phyloP scores from a whole-genome alignment of 2,329 filamentous ascomycete species.

The Ceratocystis huliohia region DNA sequence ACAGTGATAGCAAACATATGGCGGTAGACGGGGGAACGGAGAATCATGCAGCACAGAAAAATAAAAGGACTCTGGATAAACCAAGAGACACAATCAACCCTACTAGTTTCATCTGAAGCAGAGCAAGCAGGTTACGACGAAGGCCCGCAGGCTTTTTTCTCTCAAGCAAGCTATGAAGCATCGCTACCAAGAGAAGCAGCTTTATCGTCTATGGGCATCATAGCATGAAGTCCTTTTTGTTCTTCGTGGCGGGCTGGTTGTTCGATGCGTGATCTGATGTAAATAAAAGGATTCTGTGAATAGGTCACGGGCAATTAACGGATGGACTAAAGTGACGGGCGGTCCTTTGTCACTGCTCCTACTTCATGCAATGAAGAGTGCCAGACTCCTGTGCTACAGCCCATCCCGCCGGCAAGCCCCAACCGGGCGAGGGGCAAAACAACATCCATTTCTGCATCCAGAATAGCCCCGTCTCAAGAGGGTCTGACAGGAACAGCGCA shows the following conservation, averaged over 20 bases:
- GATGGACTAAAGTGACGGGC: too few species aligned
- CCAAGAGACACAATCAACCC: not conserved
- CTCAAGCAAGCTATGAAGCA: too few species aligned
- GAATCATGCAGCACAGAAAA: not conserved
- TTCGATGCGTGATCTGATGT: too few species aligned
- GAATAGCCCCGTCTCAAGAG: not conserved
- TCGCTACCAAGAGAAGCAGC: too few species aligned
- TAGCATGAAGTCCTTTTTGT: too few species aligned
- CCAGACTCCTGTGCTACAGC: not conserved
- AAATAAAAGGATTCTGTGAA: too few species aligned
- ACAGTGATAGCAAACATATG: not conserved
- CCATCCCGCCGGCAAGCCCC: not conserved
- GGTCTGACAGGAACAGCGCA: not conserved
- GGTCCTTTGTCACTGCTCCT: not conserved
- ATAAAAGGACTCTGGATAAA: not conserved
- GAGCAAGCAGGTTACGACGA: not conserved
- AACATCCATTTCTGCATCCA: not conserved
- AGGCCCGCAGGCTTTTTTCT: not conserved
- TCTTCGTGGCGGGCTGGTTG: too few species aligned
- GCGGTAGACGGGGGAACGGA: not conserved
- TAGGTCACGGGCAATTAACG: not conserved
- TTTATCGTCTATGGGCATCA: too few species aligned
- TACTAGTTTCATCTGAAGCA: not conserved
- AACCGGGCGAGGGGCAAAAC: not conserved
- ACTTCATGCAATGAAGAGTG: not conserved